Conservation (phyloP, 306 rosid genomes). For the Sindora glabra region DNA sequence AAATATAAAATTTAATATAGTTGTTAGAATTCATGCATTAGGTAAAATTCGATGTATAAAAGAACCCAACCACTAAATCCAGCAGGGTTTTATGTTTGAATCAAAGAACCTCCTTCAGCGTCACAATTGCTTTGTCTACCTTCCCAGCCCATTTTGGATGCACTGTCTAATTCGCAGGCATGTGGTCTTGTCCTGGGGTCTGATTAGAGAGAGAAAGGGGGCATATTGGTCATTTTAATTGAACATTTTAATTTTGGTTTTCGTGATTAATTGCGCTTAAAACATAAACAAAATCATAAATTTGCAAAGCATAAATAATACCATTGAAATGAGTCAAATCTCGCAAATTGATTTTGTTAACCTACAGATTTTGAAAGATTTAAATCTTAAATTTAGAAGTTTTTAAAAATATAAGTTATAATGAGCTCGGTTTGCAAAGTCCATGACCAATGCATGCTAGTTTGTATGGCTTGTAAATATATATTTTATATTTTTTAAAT, state of each 20-base stretch:
- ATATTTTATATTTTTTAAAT: no score
- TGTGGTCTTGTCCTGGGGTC: not conserved
- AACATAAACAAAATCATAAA: conserved; percentile 9
- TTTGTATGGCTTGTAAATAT: no score
- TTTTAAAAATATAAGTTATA: no score
- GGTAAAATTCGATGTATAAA: no score
- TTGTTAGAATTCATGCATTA: no score
- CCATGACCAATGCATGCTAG: no score
- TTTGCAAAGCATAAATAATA: not conserved
- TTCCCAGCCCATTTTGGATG: not conserved
- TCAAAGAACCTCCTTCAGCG: not conserved
- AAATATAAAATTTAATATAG: no score
- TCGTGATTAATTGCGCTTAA: conserved; percentile 22
- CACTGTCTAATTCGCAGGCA: not conserved
- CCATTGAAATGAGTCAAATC: not conserved
- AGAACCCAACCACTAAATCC: not conserved
- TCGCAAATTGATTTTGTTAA: no score
- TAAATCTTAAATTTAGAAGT: no score
- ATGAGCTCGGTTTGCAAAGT: no score
- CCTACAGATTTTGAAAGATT: no score
- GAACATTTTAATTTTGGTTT: conserved; percentile 19
- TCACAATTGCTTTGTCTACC: not conserved
- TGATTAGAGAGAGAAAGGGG: not conserved
- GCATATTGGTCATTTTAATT: conserved; percentile 3
- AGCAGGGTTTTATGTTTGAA: not conserved